Conservation (phyloP, 2,329 filamentous ascomycete genomes). For the Ophiosphaerella herpotricha region DNA sequence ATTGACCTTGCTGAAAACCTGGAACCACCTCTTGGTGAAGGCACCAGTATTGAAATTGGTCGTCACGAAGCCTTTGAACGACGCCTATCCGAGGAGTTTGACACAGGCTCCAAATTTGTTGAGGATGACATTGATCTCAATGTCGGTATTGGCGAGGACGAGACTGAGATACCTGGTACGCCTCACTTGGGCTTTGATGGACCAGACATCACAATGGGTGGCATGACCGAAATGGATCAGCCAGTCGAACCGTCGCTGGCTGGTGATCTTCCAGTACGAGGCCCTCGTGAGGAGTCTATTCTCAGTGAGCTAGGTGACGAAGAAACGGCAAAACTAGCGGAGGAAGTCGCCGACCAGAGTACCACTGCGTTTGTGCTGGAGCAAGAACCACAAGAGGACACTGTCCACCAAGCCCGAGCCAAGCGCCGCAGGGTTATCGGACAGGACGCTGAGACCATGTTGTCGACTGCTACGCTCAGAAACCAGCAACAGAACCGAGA, state of each 20-base stretch:
- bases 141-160: slow-evolving; percentile 42
- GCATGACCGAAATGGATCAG: slow-evolving; percentile 54
- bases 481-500: slow-evolving; percentile 84
- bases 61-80: slow-evolving; percentile 75
- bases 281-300: slow-evolving; percentile 56
- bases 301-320: slow-evolving; percentile 59
- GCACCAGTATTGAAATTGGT: slow-evolving; percentile 80
- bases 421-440: slow-evolving; percentile 81
- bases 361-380: slow-evolving; percentile 44
- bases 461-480: slow-evolving; percentile 73
- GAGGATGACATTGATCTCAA: slow-evolving; percentile 58
- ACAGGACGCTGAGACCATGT: slow-evolving; percentile 79
- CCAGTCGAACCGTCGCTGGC: slow-evolving; percentile 32
- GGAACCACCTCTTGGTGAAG: slow-evolving; percentile 38
- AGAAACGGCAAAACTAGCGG: slow-evolving; percentile 66
- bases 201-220: slow-evolving; percentile 51
- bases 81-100: slow-evolving; percentile 39
- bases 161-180: slow-evolving; percentile 29
- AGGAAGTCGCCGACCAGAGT: slow-evolving; percentile 55
- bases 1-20: slow-evolving; percentile 66
- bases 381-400: slow-evolving; percentile 60
- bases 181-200: slow-evolving; percentile 38
- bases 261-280: slow-evolving; percentile 55
- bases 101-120: slow-evolving; percentile 53
- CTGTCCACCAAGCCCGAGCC: slow-evolving; percentile 69